phyloP scores from a whole-genome alignment of 768 basidiomycete genomes.

The Boletales sp. region DNA sequence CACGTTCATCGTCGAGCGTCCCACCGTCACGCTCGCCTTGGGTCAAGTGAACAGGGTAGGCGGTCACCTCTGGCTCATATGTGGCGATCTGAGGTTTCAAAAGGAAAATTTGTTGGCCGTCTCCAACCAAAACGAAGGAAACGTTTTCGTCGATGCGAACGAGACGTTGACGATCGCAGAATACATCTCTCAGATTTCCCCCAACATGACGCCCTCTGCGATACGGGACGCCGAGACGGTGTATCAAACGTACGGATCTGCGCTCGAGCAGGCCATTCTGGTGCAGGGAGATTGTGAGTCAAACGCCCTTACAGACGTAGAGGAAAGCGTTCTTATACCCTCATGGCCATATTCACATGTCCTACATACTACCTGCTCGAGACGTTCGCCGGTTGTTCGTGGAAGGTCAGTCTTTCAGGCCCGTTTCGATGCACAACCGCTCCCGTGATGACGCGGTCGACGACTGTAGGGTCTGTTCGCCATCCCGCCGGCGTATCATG shows the following conservation, averaged over 20 bases:
- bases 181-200: conserved; percentile 37
- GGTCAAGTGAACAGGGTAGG: conserved; percentile 44
- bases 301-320: too few relatives aligned
- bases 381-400: conserved; percentile 28
- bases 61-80: too few relatives aligned
- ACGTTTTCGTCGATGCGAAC: conserved; percentile 20
- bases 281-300: conserved; percentile 45
- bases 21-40: conserved; percentile 34
- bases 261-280: conserved; percentile 31
- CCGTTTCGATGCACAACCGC: neutral
- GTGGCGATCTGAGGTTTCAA: too few relatives aligned
- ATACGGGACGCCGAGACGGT: conserved; percentile 20
- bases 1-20: conserved; percentile 40
- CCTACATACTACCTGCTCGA: conserved; percentile 31
- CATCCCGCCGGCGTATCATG: conserved; percentile 29
- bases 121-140: conserved; percentile 33
- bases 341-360: conserved; percentile 36
- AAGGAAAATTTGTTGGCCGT: conserved; percentile 22
- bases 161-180: conserved; percentile 18
- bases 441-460: too few relatives aligned
- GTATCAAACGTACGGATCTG: conserved; percentile 32
- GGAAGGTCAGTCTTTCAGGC: conserved; percentile 32
- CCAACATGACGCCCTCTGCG: conserved; percentile 29
- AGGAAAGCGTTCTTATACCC: too few relatives aligned
- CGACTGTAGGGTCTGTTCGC: conserved; percentile 32